Percentiles rank a stretch among this genome's conserved stretches.
Conservation (phyloP, 2,329 filamentous ascomycete genomes). For the Fusarium sororula region DNA sequence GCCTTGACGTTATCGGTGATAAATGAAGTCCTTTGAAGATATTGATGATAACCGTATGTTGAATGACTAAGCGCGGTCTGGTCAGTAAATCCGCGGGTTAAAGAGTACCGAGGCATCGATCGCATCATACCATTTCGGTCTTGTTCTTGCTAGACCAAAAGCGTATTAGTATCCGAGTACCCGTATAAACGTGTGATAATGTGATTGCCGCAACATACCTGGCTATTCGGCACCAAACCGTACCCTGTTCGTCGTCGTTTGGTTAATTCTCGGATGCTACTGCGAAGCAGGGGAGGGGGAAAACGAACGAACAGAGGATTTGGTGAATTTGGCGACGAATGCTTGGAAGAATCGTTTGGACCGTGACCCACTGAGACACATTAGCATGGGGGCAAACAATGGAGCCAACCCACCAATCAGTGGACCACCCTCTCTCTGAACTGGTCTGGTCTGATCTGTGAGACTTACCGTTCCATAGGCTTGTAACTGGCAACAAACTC, state of each 20-base stretch:
- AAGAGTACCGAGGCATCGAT: background rate
- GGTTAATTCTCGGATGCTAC: conserved; percentile 3
- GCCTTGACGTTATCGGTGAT: conserved; percentile 23
- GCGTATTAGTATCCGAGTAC: conserved; percentile 3
- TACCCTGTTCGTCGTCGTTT: conserved; percentile 19
- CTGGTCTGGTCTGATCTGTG: background rate
- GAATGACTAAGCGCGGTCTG: conserved; percentile 28
- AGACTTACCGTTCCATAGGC: conserved; percentile 30
- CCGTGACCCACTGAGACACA: conserved; percentile 18
- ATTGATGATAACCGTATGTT: conserved; percentile 34
- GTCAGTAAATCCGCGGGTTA: conserved; percentile 11
- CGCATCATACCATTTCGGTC: conserved; percentile 34
- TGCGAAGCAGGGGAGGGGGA: background rate
- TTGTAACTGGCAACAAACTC: conserved; percentile 26
- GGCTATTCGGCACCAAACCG: conserved; percentile 31
- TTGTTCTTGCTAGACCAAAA: conserved; percentile 33
- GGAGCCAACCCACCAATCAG: background rate
- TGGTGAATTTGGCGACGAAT: conserved; percentile 34
- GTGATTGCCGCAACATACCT: conserved; percentile 16
- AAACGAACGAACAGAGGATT: conserved; percentile 33
- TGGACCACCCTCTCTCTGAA: background rate
- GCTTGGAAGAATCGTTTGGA: conserved; percentile 37
- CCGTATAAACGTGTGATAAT: background rate
- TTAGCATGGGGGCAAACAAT: conserved; percentile 17
- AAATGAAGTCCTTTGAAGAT: conserved; percentile 36